Conservation (phyloP, 495 filamentous ascomycete species). For the Acidiella bohemica region DNA sequence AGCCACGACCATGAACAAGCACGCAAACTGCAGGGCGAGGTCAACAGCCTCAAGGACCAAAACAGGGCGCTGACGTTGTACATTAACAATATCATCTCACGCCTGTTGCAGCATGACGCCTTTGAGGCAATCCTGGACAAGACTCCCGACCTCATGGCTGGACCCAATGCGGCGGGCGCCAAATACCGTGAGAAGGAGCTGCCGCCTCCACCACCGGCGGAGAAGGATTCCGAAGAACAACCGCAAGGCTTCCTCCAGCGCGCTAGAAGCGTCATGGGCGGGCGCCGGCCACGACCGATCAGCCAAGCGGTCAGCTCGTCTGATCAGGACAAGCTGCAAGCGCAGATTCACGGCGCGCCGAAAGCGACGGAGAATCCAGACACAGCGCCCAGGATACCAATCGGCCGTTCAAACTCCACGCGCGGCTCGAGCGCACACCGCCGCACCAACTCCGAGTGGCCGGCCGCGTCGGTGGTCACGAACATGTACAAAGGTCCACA, state of each 20-base stretch:
- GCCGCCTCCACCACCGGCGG: constrained; percentile 54
- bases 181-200: constrained; percentile 66
- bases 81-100: constrained; percentile 96
- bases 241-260: constrained; percentile 56
- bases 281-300: constrained; percentile 19
- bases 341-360: constrained; percentile 35
- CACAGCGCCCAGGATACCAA: constrained; percentile 72
- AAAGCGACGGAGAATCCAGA: constrained; percentile 52
- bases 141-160: constrained; percentile 40
- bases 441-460: constrained; percentile 53
- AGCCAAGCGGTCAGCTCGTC: constrained; percentile 26
- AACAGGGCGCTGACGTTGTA: constrained; percentile 95
- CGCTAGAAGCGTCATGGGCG: constrained; percentile 55
- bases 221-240: constrained; percentile 3
- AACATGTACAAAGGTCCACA: constrained; percentile 72
- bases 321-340: constrained; percentile 38
- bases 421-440: constrained; percentile 38
- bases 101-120: constrained; percentile 81
- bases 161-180: constrained; percentile 16
- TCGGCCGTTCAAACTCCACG: constrained; percentile 51
- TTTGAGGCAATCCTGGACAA: constrained; percentile 88
- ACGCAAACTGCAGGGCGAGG: constrained; percentile 61
- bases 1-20: constrained; percentile 41
- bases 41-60: constrained; percentile 74
- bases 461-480: constrained; percentile 55